Evolutionary conservation across 2,329 filamentous ascomycete species (phyloP).

Genomic region (Calcarisporium arbuscula): DNA sequence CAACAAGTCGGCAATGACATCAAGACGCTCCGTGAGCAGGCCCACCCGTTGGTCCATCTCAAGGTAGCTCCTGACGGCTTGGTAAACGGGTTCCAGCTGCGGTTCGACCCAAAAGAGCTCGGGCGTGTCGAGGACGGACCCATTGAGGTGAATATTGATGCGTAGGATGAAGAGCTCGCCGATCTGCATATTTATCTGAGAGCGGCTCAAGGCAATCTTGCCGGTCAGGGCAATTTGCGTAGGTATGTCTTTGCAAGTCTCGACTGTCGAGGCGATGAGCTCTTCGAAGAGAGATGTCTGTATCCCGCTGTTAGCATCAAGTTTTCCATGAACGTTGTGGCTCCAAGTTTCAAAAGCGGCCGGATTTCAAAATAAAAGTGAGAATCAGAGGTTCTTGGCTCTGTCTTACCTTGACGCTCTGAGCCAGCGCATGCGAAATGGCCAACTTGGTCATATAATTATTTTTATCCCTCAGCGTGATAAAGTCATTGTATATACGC

Average conservation of each 20-base stretch:
- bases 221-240: slow-evolving; percentile 88
- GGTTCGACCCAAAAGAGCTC: slow-evolving; percentile 99
- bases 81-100: slow-evolving; percentile 91
- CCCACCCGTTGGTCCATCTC: slow-evolving; percentile 97
- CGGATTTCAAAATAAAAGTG: no score
- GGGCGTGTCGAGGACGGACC: slow-evolving; percentile 90
- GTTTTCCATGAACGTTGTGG: background rate
- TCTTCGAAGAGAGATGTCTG: slow-evolving; percentile 94
- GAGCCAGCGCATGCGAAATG: slow-evolving; percentile 90
- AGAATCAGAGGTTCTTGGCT: no score
- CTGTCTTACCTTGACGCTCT: slow-evolving; percentile 80
- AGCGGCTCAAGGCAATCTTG: slow-evolving; percentile 79
- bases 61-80: slow-evolving; percentile 88
- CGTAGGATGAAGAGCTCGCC: slow-evolving; percentile 95
- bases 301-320: slow-evolving; percentile 12
- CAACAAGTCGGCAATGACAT: slow-evolving; percentile 85
- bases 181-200: slow-evolving; percentile 98
- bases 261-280: slow-evolving; percentile 86
- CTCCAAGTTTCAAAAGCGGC: no score
- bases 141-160: slow-evolving; percentile 97
- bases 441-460: slow-evolving; percentile 98
- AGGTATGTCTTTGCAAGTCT: slow-evolving; percentile 87
- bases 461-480: slow-evolving; percentile 84
- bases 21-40: slow-evolving; percentile 77
- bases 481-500: slow-evolving; percentile 99